phyloP scores from a whole-genome alignment of 345 rosid genomes.

The Punica granatum region DNA sequence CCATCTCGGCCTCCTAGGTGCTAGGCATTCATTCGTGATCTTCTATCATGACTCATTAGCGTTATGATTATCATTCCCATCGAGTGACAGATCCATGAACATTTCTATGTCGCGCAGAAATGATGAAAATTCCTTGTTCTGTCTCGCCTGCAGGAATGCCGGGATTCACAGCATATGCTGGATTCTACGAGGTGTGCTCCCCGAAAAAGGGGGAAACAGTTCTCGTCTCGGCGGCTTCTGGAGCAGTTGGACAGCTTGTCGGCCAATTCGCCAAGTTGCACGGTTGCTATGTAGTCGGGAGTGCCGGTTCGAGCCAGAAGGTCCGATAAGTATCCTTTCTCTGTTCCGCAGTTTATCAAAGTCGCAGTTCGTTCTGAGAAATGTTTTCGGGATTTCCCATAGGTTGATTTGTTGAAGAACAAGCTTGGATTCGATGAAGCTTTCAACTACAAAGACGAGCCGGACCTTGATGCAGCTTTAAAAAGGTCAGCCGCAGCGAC shows the following conservation, averaged over 20 bases:
- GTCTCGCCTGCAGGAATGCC: slow-evolving; percentile 9
- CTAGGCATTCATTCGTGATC: neutral
- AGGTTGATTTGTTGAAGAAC: slow-evolving; percentile 15
- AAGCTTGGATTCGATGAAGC: slow-evolving; percentile 11
- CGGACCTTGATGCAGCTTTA: slow-evolving; percentile 13
- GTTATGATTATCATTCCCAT: neutral
- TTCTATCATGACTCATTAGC: neutral
- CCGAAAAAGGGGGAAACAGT: slow-evolving; percentile 17
- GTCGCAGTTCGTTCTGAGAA: neutral
- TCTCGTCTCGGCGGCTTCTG: slow-evolving; percentile 10
- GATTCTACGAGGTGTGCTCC: slow-evolving; percentile 12
- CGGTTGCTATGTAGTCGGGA: slow-evolving; percentile 16
- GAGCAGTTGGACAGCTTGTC: slow-evolving; percentile 19
- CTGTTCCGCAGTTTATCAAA: neutral
- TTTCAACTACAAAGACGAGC: slow-evolving; percentile 16
- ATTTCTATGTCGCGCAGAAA: no score
- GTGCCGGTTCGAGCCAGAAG: slow-evolving; percentile 15
- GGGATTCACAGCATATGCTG: slow-evolving; percentile 12
- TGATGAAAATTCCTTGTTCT: neutral
- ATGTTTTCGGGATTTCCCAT: neutral
- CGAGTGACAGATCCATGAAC: no score
- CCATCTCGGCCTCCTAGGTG: slow-evolving; percentile 75
- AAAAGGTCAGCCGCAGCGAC: no score
- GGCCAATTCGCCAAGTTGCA: slow-evolving; percentile 14
- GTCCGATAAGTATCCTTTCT: neutral